Evolutionary conservation across 805 yeast genomes (phyloP).

Genomic region (Starmerella stellata): DNA sequence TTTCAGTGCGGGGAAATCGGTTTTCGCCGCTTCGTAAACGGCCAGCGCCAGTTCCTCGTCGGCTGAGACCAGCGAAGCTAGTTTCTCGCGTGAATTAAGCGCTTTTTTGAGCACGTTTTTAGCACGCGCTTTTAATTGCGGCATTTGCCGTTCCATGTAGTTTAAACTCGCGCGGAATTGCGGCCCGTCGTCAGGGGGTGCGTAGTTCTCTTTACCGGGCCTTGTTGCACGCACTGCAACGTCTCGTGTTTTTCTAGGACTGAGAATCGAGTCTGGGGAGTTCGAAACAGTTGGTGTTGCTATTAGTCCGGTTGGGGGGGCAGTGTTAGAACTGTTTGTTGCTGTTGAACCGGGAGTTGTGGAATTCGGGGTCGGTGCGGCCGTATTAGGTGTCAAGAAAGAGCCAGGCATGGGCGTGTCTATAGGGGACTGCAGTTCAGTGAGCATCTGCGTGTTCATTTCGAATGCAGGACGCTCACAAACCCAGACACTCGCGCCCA

Average conservation of each 20-base stretch:
- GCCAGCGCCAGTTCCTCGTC: slow-evolving; percentile 21
- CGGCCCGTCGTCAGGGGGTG: slow-evolving; percentile 31
- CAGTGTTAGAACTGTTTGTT: background rate
- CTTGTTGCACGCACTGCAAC: slow-evolving; percentile 11
- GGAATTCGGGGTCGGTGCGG: background rate
- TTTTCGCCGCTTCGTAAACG: slow-evolving; percentile 20
- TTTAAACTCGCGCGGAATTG: slow-evolving; percentile 27
- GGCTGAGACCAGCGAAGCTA: slow-evolving; percentile 23
- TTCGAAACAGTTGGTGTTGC: background rate
- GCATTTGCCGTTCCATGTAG: slow-evolving; percentile 24
- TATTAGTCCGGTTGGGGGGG: background rate
- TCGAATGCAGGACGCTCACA: slow-evolving; percentile 23
- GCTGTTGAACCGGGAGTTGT: background rate
- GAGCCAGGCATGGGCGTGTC: background rate
- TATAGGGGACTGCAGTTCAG: slow-evolving; percentile 13
- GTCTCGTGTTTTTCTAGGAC: background rate
- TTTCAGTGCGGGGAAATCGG: slow-evolving; percentile 21
- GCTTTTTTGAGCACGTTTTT: slow-evolving; percentile 26
- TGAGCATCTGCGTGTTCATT: slow-evolving; percentile 20
- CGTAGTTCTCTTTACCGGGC: slow-evolving; percentile 18
- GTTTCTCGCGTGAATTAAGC: slow-evolving; percentile 20
- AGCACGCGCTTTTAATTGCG: slow-evolving; percentile 21
- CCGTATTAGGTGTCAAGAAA: background rate
- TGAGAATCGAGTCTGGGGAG: background rate
- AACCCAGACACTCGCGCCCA: slow-evolving; percentile 19